Percentiles rank a stretch among this genome's conserved stretches.
These are phyloP conservation scores for Sporodiniella umbellata DNA, from an alignment of 371 early-diverging fungal species.

Conservation along the genomic window DNA sequence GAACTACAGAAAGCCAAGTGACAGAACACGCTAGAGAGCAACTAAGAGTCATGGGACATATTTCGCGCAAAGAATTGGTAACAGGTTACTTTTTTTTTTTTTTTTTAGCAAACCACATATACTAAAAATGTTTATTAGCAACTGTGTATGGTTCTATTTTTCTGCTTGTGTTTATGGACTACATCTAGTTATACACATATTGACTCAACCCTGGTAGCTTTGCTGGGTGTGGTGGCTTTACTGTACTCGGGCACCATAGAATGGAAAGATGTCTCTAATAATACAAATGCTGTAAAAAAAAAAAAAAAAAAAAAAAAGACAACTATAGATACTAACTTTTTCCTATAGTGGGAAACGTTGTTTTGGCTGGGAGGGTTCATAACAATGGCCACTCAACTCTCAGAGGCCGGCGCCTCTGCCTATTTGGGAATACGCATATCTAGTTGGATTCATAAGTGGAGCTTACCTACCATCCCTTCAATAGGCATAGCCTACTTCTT, in stretches of 20 bases:
- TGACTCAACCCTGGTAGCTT: conserved; percentile 69
- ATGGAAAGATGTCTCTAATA: conserved; percentile 71
- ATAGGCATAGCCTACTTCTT: conserved; percentile 66
- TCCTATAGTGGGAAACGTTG: conserved; percentile 72
- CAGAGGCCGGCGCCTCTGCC: conserved; percentile 61
- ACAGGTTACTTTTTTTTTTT: neutral
- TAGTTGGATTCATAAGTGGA: conserved; percentile 22
- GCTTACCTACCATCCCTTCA: conserved; percentile 38
- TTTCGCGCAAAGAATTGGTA: conserved; percentile 45
- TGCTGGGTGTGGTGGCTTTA: conserved; percentile 55
- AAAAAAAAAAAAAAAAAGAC: neutral
- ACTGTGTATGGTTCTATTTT: conserved; percentile 50
- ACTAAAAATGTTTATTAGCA: conserved; percentile 33
- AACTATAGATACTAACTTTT: neutral
- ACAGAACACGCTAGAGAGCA: conserved; percentile 32
- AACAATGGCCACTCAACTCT: conserved; percentile 71
- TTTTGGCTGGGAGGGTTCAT: conserved; percentile 83
- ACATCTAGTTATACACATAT: conserved; percentile 57
- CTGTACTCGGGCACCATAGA: conserved; percentile 56
- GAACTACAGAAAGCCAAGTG: conserved; percentile 20
- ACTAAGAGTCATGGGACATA: conserved; percentile 30
- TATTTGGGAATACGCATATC: conserved; percentile 62
- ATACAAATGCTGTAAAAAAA: conserved; percentile 58
- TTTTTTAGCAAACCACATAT: too few species aligned
- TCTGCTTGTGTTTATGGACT: conserved; percentile 68